These are phyloP conservation scores for Galerina marginata DNA, from an alignment of 768 basidiomycete species.

Conservation along the genomic window DNA sequence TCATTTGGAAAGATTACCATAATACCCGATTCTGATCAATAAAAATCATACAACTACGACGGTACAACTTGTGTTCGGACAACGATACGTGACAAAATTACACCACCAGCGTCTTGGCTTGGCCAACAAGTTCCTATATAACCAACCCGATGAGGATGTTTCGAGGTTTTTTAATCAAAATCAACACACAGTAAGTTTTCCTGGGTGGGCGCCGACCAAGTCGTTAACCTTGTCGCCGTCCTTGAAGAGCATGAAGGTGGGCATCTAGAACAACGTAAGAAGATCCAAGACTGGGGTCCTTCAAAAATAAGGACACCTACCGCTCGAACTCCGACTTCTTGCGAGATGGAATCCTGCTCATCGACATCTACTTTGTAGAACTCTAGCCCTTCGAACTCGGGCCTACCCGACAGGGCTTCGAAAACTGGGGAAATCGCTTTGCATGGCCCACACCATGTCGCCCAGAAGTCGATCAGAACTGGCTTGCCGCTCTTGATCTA, in stretches of 20 bases:
- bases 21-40: neutral
- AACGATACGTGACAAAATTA: neutral
- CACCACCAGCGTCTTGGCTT: neutral
- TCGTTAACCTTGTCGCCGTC: constrained; percentile 39
- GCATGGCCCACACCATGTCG: constrained; percentile 81
- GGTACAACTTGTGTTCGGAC: no score
- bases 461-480: constrained; percentile 75
- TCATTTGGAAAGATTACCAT: no score
- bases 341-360: constrained; percentile 51
- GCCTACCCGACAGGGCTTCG: constrained; percentile 51
- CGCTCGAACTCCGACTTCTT: constrained; percentile 66
- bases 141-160: neutral
- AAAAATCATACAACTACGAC: constrained; percentile 7
- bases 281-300: no score
- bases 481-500: constrained; percentile 54
- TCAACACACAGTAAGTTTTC: constrained; percentile 42
- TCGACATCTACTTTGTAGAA: constrained; percentile 84
- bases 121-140: constrained; percentile 7
- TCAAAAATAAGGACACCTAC: constrained; percentile 42
- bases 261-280: constrained; percentile 38
- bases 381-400: constrained; percentile 40
- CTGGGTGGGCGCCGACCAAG: constrained; percentile 55
- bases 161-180: neutral
- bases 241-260: constrained; percentile 46
- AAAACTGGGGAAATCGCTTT: constrained; percentile 67